Evolutionary conservation across 2,329 filamentous ascomycete species (phyloP), one percentile per base, ranked within the genome.

Genomic region (Phialemoniopsis sp.): DNA sequence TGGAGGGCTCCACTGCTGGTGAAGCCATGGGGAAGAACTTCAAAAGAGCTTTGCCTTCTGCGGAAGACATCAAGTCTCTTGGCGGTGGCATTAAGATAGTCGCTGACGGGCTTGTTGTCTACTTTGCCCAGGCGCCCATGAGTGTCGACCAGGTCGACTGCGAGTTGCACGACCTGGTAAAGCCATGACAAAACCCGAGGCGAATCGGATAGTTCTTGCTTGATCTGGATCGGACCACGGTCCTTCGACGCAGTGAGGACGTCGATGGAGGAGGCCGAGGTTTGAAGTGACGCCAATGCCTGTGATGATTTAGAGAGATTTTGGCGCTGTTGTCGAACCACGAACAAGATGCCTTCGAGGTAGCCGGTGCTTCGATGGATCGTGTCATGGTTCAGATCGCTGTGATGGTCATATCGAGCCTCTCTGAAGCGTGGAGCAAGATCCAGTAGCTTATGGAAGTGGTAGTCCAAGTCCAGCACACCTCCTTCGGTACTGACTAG

Each of bases 361-460:
- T 87, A 87, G 0, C 89, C 89, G 36, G 87, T 76, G 56, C 89
- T 90, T 54, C 90, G 78, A 32, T 77, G 74, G 8, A 93, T 76
- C 51, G 96, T 89, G 8, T 87, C 83, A 32, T 81, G 75, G 33
- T 85, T 95, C 30, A 98, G 66, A 47, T 98, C 94, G 29, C 87
- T 83, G 1, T 87, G 89, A 60, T 95, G 89, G 37, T 88, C 82
- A 46, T 81, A 73, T 9, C 79, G 69, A 21, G 82, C 73, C 32
- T 76, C 69, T 51, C 91, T 78, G 36, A 85, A 77, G 48, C 76
- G 74, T 13, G 83, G 77, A 48, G 86, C 78, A 12, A 89, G 60
- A 54, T 91, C 87, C 19, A 96, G 66, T 21, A 88, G 72, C 55
- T 87, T 85, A 60, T 95, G 83, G 58, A 95, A 85, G 52, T 86